Conservation (phyloP, 129 eudicot species). For the Saussurea involucrata region DNA sequence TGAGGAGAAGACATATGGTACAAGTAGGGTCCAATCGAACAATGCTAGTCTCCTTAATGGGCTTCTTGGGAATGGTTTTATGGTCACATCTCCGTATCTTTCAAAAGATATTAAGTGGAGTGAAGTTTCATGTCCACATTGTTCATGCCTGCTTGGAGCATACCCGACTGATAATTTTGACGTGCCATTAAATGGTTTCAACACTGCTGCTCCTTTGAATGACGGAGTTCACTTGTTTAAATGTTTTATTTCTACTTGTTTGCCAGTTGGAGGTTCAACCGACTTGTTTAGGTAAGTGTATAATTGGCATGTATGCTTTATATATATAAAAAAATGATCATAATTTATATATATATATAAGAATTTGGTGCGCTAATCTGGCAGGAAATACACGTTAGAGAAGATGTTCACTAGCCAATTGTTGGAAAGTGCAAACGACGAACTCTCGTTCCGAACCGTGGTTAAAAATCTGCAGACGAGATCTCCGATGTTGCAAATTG, state of each 20-base stretch:
- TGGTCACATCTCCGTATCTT: slow-evolving; percentile 60
- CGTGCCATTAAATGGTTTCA: slow-evolving; percentile 22
- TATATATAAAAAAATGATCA: background rate
- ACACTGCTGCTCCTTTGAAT: slow-evolving; percentile 44
- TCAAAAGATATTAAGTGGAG: slow-evolving; percentile 78
- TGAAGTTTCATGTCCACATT: slow-evolving; percentile 65
- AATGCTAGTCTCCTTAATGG: slow-evolving; percentile 74
- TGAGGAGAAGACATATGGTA: slow-evolving; percentile 26
- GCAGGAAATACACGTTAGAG: slow-evolving; percentile 78
- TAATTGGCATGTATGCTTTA: background rate
- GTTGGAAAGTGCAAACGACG: slow-evolving; percentile 86
- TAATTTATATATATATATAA: background rate
- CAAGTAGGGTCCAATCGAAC: slow-evolving; percentile 38
- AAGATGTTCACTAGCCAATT: slow-evolving; percentile 78
- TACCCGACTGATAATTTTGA: slow-evolving; percentile 52
- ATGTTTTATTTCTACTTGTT: slow-evolving; percentile 68
- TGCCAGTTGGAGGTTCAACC: slow-evolving; percentile 39
- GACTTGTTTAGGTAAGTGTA: slow-evolving; percentile 61
- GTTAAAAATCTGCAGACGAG: slow-evolving; percentile 66
- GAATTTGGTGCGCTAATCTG: background rate
- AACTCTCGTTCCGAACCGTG: slow-evolving; percentile 82
- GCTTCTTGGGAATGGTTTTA: slow-evolving; percentile 71
- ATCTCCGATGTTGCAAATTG: slow-evolving; percentile 54
- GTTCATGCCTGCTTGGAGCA: slow-evolving; percentile 79
- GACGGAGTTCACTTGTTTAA: slow-evolving; percentile 75